Conservation (phyloP, 2,329 filamentous ascomycete species). For the Dendrostoma leiphaemia region DNA sequence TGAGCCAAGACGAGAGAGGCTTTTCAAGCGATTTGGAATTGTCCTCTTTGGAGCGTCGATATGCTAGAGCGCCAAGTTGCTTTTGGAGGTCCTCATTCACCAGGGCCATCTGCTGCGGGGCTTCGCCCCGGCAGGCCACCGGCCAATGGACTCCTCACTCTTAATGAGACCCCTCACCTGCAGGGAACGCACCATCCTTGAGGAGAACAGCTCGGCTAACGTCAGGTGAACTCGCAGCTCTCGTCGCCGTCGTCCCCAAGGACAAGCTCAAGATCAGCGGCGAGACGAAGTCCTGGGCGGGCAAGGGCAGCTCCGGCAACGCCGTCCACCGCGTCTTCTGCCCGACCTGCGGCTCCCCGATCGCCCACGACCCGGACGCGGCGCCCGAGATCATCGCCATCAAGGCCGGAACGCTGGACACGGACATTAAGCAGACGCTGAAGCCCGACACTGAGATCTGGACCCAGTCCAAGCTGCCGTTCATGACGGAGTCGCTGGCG, state of each 20-base stretch:
- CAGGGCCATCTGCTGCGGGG: no score
- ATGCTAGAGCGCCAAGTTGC: no score
- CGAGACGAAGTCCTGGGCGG: constrained; percentile 62
- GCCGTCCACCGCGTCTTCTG: constrained; percentile 68
- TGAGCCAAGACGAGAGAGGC: no score
- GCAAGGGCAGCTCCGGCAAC: constrained; percentile 59
- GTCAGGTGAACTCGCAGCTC: constrained; percentile 40
- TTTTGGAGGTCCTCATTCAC: no score
- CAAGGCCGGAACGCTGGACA: constrained; percentile 64
- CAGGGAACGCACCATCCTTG: background rate
- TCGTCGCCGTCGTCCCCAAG: constrained; percentile 65
- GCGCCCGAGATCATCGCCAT: constrained; percentile 68
- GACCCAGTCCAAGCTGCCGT: constrained; percentile 67
- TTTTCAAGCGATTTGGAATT: background rate
- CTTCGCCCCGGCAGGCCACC: no score
- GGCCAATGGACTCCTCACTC: no score
- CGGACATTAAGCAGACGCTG: constrained; percentile 64
- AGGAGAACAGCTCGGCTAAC: background rate
- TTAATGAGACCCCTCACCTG: no score
- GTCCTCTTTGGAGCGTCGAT: no score
- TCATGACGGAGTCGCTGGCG: constrained; percentile 64
- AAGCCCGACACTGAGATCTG: constrained; percentile 71
- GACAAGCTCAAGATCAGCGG: constrained; percentile 62
- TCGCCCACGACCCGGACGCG: constrained; percentile 69
- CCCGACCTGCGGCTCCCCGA: constrained; percentile 66